These are phyloP conservation scores for Macadamia integrifolia DNA, from an alignment of 164 flowering plant species.

Conservation along the genomic window DNA sequence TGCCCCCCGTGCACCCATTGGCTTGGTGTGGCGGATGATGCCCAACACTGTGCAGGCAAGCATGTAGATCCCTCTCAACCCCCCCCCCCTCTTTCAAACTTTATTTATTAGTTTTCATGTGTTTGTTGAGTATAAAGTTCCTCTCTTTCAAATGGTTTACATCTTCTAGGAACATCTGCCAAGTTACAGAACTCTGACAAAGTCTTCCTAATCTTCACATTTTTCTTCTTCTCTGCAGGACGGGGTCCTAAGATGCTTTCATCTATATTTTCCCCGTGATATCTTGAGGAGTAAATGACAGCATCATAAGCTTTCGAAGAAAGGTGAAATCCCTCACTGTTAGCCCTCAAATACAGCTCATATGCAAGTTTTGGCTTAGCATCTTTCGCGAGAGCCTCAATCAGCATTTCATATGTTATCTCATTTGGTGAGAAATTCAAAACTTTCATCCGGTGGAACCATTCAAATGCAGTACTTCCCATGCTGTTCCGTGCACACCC, in stretches of 20 bases:
- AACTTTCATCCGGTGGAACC: slow-evolving; percentile 83
- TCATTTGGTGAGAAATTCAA: slow-evolving; percentile 60
- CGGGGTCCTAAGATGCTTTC: slow-evolving; percentile 57
- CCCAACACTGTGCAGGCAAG: too few species aligned
- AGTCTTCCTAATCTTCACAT: slow-evolving; percentile 27
- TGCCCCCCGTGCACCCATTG: too few species aligned
- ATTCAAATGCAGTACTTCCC: slow-evolving; percentile 73
- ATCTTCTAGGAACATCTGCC: slow-evolving; percentile 53
- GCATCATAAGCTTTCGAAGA: slow-evolving; percentile 72
- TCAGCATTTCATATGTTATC: slow-evolving; percentile 77
- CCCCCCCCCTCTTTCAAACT: background rate
- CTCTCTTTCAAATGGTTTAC: slow-evolving; percentile 43
- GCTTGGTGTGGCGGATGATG: too few species aligned
- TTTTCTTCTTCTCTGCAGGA: slow-evolving; percentile 57
- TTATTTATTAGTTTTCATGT: slow-evolving; percentile 5
- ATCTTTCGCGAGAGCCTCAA: slow-evolving; percentile 72
- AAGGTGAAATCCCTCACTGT: slow-evolving; percentile 49
- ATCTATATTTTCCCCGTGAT: slow-evolving; percentile 52
- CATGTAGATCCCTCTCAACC: too few species aligned
- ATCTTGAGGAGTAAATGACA: slow-evolving; percentile 40
- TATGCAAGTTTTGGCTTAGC: slow-evolving; percentile 84
- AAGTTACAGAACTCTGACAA: slow-evolving; percentile 40
- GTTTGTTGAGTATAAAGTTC: slow-evolving; percentile 24
- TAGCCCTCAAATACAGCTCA: slow-evolving; percentile 70
- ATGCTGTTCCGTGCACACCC: slow-evolving; percentile 53